Evolutionary conservation across 768 basidiomycete genomes (phyloP).

Genomic region (Termitomyces sp.): DNA sequence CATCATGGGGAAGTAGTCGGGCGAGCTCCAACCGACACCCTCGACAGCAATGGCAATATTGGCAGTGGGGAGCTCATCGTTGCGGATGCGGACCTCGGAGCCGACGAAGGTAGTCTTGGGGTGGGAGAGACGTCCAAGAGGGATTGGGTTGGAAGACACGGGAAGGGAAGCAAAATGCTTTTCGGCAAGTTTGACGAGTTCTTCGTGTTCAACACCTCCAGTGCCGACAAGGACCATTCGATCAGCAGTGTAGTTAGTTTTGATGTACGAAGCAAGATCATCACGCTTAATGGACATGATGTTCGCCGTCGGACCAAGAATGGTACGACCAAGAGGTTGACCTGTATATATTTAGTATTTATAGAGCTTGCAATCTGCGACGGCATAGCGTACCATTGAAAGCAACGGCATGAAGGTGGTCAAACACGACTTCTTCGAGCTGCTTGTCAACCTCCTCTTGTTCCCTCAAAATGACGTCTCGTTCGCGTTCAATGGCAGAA

Average conservation of each 20-base stretch:
- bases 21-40: slow-evolving; percentile 95
- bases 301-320: slow-evolving; percentile 93
- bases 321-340: slow-evolving; percentile 94
- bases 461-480: slow-evolving; percentile 93
- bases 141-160: slow-evolving; percentile 80
- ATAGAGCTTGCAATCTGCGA: neutral
- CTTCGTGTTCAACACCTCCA: slow-evolving; percentile 88
- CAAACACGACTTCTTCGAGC: slow-evolving; percentile 96
- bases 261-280: slow-evolving; percentile 87
- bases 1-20: slow-evolving; percentile 99
- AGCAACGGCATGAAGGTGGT: slow-evolving; percentile 94
- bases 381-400: slow-evolving; percentile 70
- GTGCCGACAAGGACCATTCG: slow-evolving; percentile 98
- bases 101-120: slow-evolving; percentile 82
- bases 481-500: slow-evolving; percentile 86
- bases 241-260: slow-evolving; percentile 97
- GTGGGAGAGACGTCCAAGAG: slow-evolving; percentile 76
- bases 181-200: slow-evolving; percentile 92
- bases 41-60: slow-evolving; percentile 97
- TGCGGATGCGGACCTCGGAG: slow-evolving; percentile 91
- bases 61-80: slow-evolving; percentile 84
- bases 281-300: slow-evolving; percentile 92
- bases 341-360: slow-evolving; percentile 41
- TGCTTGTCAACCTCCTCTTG: slow-evolving; percentile 99
- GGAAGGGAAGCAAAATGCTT: slow-evolving; percentile 90